A percentile compares a stretch with the other conserved stretches of the same genome.
These are phyloP conservation scores for Leishmania arabica DNA, from an alignment of 208 protist species.

Conservation along the genomic window DNA sequence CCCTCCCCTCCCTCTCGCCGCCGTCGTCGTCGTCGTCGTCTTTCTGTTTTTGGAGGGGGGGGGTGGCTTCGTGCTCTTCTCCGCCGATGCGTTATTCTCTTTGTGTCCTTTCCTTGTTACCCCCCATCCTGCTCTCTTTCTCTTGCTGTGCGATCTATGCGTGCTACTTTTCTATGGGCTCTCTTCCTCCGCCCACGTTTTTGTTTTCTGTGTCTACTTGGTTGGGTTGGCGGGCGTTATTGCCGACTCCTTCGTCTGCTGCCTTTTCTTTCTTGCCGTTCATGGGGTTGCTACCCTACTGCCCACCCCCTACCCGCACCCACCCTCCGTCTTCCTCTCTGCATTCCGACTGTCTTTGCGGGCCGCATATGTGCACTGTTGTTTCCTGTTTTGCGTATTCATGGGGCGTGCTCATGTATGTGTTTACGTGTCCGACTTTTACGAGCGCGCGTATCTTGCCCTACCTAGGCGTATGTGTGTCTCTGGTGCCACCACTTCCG, in stretches of 20 bases:
- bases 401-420: neutral
- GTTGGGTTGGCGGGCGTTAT: neutral
- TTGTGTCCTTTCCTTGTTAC: neutral
- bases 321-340: neutral
- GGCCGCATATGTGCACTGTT: neutral
- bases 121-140: neutral
- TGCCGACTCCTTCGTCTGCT: neutral
- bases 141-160: neutral
- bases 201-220: neutral
- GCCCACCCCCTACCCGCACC: neutral
- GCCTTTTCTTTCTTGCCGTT: neutral
- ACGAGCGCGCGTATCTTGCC: neutral
- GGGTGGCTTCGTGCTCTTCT: neutral
- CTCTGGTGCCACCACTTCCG: neutral
- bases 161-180: neutral
- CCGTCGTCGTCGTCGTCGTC: neutral
- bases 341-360: neutral
- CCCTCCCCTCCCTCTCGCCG: neutral
- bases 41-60: neutral
- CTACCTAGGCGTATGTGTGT: neutral
- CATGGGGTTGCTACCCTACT: neutral
- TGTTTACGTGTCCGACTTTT: neutral
- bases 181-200: neutral
- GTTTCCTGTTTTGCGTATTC: neutral
- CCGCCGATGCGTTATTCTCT: neutral